These are phyloP conservation scores for Rhododendron mucronatum DNA, from an alignment of 148 eudicot genomes.

Conservation along the genomic window DNA sequence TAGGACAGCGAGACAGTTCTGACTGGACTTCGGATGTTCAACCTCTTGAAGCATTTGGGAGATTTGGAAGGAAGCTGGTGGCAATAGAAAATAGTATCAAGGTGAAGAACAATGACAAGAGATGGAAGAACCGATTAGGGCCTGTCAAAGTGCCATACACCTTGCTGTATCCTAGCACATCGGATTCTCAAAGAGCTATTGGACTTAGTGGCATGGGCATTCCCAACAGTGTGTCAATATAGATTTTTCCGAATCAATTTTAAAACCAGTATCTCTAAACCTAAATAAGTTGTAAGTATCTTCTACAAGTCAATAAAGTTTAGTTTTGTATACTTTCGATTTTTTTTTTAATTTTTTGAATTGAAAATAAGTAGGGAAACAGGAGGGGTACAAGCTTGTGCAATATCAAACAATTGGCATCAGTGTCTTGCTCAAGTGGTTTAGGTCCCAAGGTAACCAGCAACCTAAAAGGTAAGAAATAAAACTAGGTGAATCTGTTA, in stretches of 20 bases:
- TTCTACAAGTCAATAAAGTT: not conserved
- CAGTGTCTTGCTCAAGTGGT: not conserved
- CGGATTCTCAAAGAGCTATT: not conserved
- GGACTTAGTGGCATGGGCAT: not conserved
- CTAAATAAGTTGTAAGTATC: not conserved
- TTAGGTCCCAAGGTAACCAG: not conserved
- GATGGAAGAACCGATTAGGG: conserved; percentile 21
- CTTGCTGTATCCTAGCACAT: conserved; percentile 11
- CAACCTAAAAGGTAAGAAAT: not conserved
- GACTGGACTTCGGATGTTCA: not conserved
- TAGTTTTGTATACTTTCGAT: not conserved
- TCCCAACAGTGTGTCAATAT: not conserved
- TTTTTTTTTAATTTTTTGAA: not conserved
- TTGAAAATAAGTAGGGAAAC: not conserved
- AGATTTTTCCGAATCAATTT: not conserved
- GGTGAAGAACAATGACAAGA: conserved; percentile 13
- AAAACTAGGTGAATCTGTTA: not conserved
- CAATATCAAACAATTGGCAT: not conserved
- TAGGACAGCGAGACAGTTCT: not conserved
- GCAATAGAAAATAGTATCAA: conserved; percentile 17
- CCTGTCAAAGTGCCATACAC: conserved; percentile 27
- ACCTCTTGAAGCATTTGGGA: conserved; percentile 19
- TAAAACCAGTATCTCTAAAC: not conserved
- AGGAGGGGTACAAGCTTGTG: not conserved
- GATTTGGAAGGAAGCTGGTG: conserved; percentile 14